Conservation (phyloP, 495 filamentous ascomycete species). For the Penicillium canescens region DNA sequence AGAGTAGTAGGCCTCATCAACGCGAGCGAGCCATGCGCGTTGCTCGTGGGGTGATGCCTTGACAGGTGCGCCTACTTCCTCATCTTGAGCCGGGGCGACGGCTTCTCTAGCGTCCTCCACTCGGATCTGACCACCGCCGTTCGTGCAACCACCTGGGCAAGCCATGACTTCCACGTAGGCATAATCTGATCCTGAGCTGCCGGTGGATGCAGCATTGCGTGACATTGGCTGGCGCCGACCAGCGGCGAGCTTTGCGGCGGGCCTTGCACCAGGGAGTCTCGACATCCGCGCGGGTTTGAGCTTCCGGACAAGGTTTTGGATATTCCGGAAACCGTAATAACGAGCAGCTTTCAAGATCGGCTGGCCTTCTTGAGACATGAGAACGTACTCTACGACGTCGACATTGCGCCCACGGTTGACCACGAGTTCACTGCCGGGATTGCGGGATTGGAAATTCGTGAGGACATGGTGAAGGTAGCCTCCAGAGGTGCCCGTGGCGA, state of each 20-base stretch:
- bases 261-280: conserved; percentile 72
- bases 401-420: conserved; percentile 79
- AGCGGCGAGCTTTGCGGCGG: conserved; percentile 26
- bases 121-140: conserved; percentile 94
- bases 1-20: conserved; percentile 95
- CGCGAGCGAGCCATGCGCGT: conserved; percentile 78
- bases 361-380: conserved; percentile 54
- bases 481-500: conserved; percentile 72
- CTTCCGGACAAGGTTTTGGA: conserved; percentile 91
- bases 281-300: conserved; percentile 76
- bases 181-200: conserved; percentile 59
- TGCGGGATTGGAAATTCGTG: conserved; percentile 62
- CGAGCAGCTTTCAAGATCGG: conserved; percentile 77
- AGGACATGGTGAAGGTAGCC: conserved; percentile 87
- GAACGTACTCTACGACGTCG: conserved; percentile 82
- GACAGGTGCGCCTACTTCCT: conserved; percentile 24
- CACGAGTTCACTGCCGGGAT: conserved; percentile 67
- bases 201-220: conserved; percentile 27
- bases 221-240: conserved; percentile 40
- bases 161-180: conserved; percentile 98
- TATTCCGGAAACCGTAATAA: conserved; percentile 97
- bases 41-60: conserved; percentile 71
- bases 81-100: conserved; percentile 14
- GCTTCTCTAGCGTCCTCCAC: conserved; percentile 65
- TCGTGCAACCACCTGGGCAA: conserved; percentile 96